Percentiles rank a stretch among this genome's conserved stretches.
Evolutionary conservation across 2,329 filamentous ascomycete genomes (phyloP).

Genomic region (Aureobasidium sp.): DNA sequence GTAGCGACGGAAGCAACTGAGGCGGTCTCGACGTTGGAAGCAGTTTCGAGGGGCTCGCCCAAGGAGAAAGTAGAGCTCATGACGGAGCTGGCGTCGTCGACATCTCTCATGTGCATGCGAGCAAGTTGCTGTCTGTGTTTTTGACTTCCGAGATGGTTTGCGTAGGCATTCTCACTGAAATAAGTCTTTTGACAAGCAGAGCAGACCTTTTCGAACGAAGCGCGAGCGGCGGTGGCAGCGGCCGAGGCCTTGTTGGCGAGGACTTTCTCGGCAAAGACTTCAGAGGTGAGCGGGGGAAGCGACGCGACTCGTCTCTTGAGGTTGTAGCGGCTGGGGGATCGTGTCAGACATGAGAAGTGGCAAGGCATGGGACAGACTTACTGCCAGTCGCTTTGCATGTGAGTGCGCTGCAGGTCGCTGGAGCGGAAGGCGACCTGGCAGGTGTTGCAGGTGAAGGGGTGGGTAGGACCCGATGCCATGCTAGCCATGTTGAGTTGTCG

Average conservation of each 20-base stretch:
- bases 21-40: constrained; percentile 24
- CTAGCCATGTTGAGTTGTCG: not conserved
- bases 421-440: constrained; percentile 95
- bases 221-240: constrained; percentile 76
- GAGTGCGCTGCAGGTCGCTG: constrained; percentile 82
- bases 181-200: constrained; percentile 81
- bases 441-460: constrained; percentile 97
- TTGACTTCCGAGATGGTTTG: constrained; percentile 82
- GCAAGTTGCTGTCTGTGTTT: constrained; percentile 72
- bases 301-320: constrained; percentile 88
- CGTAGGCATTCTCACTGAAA: constrained; percentile 91
- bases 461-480: constrained; percentile 32
- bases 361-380: constrained; percentile 42
- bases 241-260: constrained; percentile 79
- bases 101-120: constrained; percentile 35
- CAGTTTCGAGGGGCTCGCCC: constrained; percentile 62
- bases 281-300: constrained; percentile 80
- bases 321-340: constrained; percentile 69
- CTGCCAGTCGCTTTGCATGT: constrained; percentile 99
- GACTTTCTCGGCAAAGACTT: constrained; percentile 93
- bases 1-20: constrained; percentile 22
- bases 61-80: constrained; percentile 88
- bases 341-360: not conserved
- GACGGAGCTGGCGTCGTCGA: constrained; percentile 65
- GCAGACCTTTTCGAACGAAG: constrained; percentile 78